Evolutionary conservation across 768 basidiomycete genomes (phyloP).

Genomic region (Russula emetica): DNA sequence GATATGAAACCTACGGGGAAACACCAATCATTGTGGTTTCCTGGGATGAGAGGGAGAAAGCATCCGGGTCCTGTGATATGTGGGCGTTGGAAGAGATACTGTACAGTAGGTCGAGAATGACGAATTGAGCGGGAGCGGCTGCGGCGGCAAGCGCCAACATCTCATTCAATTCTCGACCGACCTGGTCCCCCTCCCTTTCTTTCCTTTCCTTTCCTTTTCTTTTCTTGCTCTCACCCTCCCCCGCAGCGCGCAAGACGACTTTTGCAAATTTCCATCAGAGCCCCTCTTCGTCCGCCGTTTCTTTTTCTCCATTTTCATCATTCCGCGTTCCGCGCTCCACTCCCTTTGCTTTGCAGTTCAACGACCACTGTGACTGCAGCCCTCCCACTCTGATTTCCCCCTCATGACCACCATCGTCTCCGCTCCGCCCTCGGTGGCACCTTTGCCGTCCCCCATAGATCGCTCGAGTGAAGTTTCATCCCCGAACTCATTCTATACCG

Average conservation of each 20-base stretch:
- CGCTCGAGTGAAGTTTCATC: constrained; percentile 21
- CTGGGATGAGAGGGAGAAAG: no score
- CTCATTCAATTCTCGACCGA: constrained; percentile 12
- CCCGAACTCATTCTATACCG: constrained; percentile 21
- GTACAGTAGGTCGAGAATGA: no score
- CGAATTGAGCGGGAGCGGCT: no score
- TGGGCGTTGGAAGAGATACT: no score
- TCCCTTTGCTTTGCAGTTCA: constrained; percentile 2
- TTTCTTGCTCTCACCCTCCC: not conserved
- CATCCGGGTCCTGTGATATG: no score
- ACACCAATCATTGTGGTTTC: no score
- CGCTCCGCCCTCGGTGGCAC: not conserved
- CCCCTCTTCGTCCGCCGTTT: not conserved
- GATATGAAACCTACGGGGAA: no score
- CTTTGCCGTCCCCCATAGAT: constrained; percentile 15
- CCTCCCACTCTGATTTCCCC: not conserved
- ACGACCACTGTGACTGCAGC: not conserved
- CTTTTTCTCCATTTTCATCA: not conserved
- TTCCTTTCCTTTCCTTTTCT: not conserved
- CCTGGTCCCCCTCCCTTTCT: not conserved
- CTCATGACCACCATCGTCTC: constrained; percentile 14
- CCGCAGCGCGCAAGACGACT: not conserved
- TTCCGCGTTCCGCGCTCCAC: not conserved
- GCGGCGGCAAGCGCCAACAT: not conserved
- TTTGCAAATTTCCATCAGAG: no score